A percentile compares a stretch with the other conserved stretches of the same genome.
Conservation (phyloP, 2,329 filamentous ascomycete species). For the Scedosporium boydii region DNA sequence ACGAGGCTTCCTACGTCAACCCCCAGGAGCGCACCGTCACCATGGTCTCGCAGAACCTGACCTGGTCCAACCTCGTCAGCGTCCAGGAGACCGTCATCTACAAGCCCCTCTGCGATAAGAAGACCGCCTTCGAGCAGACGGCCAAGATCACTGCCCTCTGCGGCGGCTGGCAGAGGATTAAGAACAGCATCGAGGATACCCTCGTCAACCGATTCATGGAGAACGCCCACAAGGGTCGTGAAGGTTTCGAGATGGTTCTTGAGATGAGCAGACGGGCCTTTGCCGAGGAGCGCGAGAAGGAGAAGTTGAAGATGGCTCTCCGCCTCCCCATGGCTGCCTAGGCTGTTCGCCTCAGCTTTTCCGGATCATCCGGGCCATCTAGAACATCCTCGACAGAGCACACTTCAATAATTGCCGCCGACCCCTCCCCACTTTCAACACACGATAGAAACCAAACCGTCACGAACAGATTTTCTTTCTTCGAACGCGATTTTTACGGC, state of each 20-base stretch:
- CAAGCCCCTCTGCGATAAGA: conserved; percentile 41
- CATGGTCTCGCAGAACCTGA: conserved; percentile 94
- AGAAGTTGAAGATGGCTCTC: conserved; percentile 16
- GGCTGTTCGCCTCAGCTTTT: not conserved
- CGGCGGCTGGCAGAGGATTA: conserved; percentile 94
- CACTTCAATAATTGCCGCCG: not conserved
- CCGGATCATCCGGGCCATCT: not conserved
- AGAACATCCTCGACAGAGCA: too few relatives aligned
- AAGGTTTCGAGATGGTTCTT: conserved; percentile 91
- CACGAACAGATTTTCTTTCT: not conserved
- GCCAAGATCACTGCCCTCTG: conserved; percentile 90
- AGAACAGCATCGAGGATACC: conserved; percentile 90
- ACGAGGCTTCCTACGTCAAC: conserved; percentile 94
- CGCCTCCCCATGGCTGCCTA: conserved; percentile 3
- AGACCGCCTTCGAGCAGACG: conserved; percentile 78
- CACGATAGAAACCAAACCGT: not conserved
- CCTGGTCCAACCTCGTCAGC: conserved; percentile 79
- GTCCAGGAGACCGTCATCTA: conserved; percentile 93
- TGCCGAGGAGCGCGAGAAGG: conserved; percentile 71
- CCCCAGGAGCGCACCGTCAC: conserved; percentile 75
- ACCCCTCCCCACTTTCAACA: not conserved
- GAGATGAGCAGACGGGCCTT: conserved; percentile 90
- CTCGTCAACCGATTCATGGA: conserved; percentile 83
- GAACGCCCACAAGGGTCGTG: conserved; percentile 81
- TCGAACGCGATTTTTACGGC: not conserved